Evolutionary conservation across 2,329 filamentous ascomycete genomes (phyloP).

Genomic region (Penicillium oxalicum): DNA sequence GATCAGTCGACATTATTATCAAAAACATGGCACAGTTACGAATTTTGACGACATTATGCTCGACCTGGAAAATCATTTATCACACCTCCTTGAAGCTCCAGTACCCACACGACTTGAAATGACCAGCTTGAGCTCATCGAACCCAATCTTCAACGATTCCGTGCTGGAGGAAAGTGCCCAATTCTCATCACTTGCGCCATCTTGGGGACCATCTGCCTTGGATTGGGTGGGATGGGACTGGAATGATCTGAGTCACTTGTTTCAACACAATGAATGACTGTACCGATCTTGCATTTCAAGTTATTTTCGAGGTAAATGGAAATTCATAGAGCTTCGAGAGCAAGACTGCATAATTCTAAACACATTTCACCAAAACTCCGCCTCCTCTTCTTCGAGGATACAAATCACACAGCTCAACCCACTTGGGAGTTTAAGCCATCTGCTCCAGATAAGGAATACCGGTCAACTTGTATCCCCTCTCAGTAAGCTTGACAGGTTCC

Average conservation of each 20-base stretch:
- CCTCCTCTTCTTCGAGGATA: too few species aligned
- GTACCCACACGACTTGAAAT: not conserved
- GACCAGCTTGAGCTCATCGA: not conserved
- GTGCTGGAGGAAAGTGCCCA: not conserved
- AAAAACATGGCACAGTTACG: constrained; percentile 1
- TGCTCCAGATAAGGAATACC: constrained; percentile 43
- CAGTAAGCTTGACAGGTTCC: constrained; percentile 36
- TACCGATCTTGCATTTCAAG: not conserved
- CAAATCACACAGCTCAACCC: not conserved
- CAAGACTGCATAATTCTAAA: too few species aligned
- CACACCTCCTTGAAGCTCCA: not conserved
- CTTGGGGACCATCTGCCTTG: constrained; percentile 5
- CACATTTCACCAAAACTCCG: too few species aligned
- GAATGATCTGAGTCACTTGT: constrained; percentile 12
- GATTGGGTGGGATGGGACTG: constrained; percentile 13
- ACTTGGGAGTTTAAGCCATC: constrained; percentile 1
- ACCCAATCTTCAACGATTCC: not conserved
- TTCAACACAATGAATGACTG: constrained; percentile 7
- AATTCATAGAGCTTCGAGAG: too few species aligned
- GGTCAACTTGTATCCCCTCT: constrained; percentile 42
- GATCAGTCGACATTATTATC: constrained; percentile 4
- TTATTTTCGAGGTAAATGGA: too few species aligned
- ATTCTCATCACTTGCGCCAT: not conserved
- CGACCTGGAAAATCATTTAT: not conserved
- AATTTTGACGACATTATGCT: constrained; percentile 7